phyloP scores from a whole-genome alignment of 805 yeast genomes.

The Candida tibetensis region DNA sequence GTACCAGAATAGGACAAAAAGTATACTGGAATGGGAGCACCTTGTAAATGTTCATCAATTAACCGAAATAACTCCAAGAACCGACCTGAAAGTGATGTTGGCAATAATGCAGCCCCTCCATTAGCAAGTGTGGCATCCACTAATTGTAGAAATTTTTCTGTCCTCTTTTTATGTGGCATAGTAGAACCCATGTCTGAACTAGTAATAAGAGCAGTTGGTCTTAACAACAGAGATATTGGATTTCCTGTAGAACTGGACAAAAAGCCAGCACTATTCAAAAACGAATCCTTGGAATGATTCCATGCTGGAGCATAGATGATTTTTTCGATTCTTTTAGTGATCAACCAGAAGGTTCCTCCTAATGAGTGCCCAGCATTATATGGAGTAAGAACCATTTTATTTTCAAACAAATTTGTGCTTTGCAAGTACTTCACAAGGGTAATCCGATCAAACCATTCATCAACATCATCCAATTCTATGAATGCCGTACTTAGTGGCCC shows the following conservation, averaged over 20 bases:
- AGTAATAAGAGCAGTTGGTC: slow-evolving; percentile 84
- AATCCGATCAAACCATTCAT: slow-evolving; percentile 72
- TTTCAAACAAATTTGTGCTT: slow-evolving; percentile 60
- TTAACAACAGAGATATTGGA: slow-evolving; percentile 58
- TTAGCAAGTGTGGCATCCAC: slow-evolving; percentile 64
- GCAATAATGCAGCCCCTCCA: slow-evolving; percentile 81
- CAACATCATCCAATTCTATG: slow-evolving; percentile 71
- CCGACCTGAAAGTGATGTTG: slow-evolving; percentile 78
- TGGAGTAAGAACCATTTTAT: slow-evolving; percentile 69
- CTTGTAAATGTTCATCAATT: slow-evolving; percentile 63
- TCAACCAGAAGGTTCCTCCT: slow-evolving; percentile 90
- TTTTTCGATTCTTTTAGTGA: slow-evolving; percentile 71
- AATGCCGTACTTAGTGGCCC: slow-evolving; percentile 64
- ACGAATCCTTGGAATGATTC: slow-evolving; percentile 91
- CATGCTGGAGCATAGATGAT: slow-evolving; percentile 88
- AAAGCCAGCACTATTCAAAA: slow-evolving; percentile 68
- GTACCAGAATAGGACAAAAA: slow-evolving; percentile 78
- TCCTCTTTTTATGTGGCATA: slow-evolving; percentile 58
- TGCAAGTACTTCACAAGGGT: slow-evolving; percentile 76
- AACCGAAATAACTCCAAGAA: slow-evolving; percentile 74
- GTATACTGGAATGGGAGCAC: slow-evolving; percentile 65
- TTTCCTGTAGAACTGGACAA: slow-evolving; percentile 51
- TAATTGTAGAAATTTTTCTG: slow-evolving; percentile 59
- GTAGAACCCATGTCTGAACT: slow-evolving; percentile 66
- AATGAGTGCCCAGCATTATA: slow-evolving; percentile 88